These are phyloP conservation scores for Oryza longistaminata DNA, from an alignment of 176 grass and related monocot species.

Conservation along the genomic window DNA sequence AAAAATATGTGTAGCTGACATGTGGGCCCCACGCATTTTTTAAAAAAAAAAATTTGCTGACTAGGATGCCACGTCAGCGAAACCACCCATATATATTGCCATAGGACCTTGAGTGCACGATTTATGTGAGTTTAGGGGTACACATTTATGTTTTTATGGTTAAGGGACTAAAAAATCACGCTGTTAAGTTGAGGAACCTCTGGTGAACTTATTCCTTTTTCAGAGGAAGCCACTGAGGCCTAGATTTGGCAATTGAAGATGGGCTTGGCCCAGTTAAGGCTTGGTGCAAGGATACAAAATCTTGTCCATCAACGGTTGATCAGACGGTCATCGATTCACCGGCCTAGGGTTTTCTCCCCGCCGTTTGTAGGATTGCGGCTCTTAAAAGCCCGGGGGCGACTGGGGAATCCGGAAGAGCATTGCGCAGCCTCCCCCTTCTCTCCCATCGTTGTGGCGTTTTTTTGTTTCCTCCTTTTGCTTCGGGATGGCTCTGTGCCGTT, in stretches of 20 bases:
- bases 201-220: too few species aligned
- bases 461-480: not conserved
- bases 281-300: not conserved
- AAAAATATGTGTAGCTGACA: too few species aligned
- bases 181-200: too few species aligned
- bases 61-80: too few species aligned
- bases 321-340: not conserved
- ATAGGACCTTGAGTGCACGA: too few species aligned
- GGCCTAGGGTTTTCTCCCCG: constrained; percentile 35
- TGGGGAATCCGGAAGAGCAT: fast-evolving
- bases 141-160: too few species aligned
- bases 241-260: not conserved
- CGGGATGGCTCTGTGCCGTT: not conserved
- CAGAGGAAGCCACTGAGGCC: too few species aligned
- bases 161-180: too few species aligned
- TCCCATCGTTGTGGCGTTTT: not conserved
- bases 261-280: not conserved
- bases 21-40: too few species aligned
- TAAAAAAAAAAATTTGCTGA: too few species aligned
- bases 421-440: not conserved
- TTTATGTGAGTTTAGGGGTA: too few species aligned
- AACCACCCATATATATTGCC: too few species aligned
- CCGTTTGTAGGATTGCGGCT: not conserved
- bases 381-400: not conserved
- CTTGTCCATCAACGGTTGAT: not conserved